Evolutionary conservation across 1,139 yeast species (phyloP), one percentile per base, ranked within the genome.

Genomic region (Candida mesenterica): DNA sequence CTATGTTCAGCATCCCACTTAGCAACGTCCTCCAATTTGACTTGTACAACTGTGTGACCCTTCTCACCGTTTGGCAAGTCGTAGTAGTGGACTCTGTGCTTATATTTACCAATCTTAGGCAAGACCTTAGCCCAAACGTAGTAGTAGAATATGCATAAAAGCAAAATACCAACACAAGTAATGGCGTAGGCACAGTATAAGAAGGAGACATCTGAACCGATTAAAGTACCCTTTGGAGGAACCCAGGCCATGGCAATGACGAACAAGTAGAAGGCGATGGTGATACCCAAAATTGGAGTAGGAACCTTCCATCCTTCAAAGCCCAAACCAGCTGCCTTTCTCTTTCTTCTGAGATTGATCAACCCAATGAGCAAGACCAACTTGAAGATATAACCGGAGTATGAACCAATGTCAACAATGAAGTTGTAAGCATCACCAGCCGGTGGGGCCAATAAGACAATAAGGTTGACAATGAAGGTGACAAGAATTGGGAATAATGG

Each of bases 351-450:
- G 14, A 66, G 55, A 19, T 49, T 47, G 28, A 68, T 34, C 30
- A 68, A 45, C 1, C 75, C 75, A 30, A 65, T 43, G 13, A 59
- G 59, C 32, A 65, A 49, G 16, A 61, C 48, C 19, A 64, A 44
- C 34, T 60, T 60, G 53, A 69, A 68, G 32, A 69, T 24, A 33
- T 38, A 38, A 14, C 34, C 34, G 5, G 38, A 32, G 27, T 38
- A 38, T 10, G 62, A 52, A 3, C 62, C 61, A 38, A 59, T 43
- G 41, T 57, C 62, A 30, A 57, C 59, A 31, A 70, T 60, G 33
- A 69, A 67, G 44, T 68, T 68, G 44, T 67, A 69, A 4, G 75
- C 75, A 43, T 65, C 70, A 19, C 75, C 76, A 2, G 73, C 65
- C 1, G 63, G 64, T 13, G 75, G 75, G 8, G 73, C 75, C 22